Evolutionary conservation across 176 grass and related monocot genomes (phyloP).

Genomic region (Pontederia paniculata): DNA sequence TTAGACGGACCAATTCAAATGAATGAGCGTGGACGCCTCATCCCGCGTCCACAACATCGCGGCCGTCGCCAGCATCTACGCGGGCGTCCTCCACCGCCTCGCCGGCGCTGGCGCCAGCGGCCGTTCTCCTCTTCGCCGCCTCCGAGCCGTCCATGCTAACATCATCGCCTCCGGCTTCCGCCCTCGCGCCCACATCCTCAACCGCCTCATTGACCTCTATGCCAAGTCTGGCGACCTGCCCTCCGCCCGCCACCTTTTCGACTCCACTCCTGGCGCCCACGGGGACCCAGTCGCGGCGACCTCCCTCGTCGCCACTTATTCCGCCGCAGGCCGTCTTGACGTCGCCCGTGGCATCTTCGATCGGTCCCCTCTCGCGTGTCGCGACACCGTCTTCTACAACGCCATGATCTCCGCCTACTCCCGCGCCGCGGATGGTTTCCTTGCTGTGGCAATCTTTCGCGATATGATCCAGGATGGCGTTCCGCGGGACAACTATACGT

Average conservation of each 20-base stretch:
- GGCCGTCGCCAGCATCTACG: constrained; percentile 20
- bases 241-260: constrained; percentile 49
- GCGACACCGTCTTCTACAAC: constrained; percentile 83
- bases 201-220: constrained; percentile 89
- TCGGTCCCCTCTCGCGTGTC: constrained; percentile 27
- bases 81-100: constrained; percentile 32
- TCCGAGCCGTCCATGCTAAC: constrained; percentile 66
- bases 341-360: constrained; percentile 52
- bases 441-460: constrained; percentile 37
- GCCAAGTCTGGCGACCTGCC: constrained; percentile 48
- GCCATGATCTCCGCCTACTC: constrained; percentile 69
- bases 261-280: constrained; percentile 8
- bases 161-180: constrained; percentile 53
- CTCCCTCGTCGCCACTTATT: constrained; percentile 53
- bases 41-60: constrained; percentile 31
- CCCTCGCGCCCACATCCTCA: constrained; percentile 52
- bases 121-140: constrained; percentile 15
- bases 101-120: background rate
- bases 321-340: constrained; percentile 39
- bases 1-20: background rate
- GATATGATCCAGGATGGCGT: constrained; percentile 26
- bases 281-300: constrained; percentile 36
- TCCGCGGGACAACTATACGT: constrained; percentile 56
- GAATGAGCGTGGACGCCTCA: constrained; percentile 12
- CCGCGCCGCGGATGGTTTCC: constrained; percentile 34